Conservation (phyloP, 805 yeast species). For the Yarrowia porcina region DNA sequence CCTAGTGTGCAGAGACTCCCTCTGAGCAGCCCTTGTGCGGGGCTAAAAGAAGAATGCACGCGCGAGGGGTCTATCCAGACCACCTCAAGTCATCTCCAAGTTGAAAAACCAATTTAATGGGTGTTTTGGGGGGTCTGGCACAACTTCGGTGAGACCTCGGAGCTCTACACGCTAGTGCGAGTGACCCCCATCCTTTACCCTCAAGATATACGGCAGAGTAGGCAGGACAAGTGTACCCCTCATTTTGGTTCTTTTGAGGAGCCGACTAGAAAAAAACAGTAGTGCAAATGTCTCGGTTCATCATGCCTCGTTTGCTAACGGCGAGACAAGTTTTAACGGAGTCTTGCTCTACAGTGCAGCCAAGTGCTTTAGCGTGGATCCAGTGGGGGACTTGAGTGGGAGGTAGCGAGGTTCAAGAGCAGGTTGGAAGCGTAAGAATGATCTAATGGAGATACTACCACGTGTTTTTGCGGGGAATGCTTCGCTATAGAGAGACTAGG, state of each 20-base stretch:
- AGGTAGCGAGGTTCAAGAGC: background rate
- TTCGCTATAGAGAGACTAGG: too few species aligned
- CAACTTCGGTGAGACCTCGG: background rate
- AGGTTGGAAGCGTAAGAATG: background rate
- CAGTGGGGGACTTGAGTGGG: background rate
- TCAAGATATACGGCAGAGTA: background rate
- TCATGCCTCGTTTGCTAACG: background rate
- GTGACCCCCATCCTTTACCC: background rate
- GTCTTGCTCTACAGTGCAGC: background rate
- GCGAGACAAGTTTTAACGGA: background rate
- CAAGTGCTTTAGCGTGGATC: background rate
- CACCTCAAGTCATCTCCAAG: background rate
- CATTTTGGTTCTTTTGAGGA: background rate
- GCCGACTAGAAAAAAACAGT: background rate
- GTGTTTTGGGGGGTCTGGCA: background rate
- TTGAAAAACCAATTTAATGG: background rate
- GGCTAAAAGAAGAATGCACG: background rate
- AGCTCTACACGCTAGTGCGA: background rate
- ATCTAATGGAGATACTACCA: too few species aligned
- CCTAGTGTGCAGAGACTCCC: background rate
- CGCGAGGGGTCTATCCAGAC: background rate
- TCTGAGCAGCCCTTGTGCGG: background rate
- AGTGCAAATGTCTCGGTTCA: background rate
- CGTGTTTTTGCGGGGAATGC: background rate
- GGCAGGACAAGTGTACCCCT: background rate